Evolutionary conservation across 768 basidiomycete species (phyloP).

Genomic region (Harrya chromipes): DNA sequence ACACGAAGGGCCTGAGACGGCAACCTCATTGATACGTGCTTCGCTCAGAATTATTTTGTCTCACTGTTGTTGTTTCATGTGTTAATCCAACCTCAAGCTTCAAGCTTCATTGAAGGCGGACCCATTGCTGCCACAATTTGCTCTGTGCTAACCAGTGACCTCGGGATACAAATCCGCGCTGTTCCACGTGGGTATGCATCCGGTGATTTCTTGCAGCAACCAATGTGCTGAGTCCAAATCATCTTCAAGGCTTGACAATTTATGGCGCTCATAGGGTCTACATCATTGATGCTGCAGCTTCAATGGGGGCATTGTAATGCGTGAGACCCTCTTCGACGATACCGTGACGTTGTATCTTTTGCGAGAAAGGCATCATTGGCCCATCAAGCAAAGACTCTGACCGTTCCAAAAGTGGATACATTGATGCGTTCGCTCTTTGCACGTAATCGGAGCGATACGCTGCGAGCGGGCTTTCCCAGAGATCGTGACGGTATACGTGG

Average conservation of each 20-base stretch:
- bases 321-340: too few species aligned
- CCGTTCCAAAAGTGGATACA: too few species aligned
- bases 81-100: conserved; percentile 29
- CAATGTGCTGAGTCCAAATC: background rate
- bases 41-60: too few species aligned
- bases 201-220: background rate
- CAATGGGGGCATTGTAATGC: too few species aligned
- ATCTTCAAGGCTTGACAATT: background rate
- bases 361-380: too few species aligned
- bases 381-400: too few species aligned
- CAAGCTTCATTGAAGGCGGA: too few species aligned
- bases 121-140: conserved; percentile 39
- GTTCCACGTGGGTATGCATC: conserved; percentile 42
- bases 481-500: background rate
- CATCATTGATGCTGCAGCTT: background rate
- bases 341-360: too few species aligned
- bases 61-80: too few species aligned
- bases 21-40: conserved; percentile 16
- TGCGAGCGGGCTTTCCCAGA: background rate
- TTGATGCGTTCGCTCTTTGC: too few species aligned
- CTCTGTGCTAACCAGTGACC: conserved; percentile 50
- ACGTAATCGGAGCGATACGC: too few species aligned
- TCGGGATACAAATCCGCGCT: conserved; percentile 44
- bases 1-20: too few species aligned
- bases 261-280: background rate